Percentiles rank a stretch among this genome's conserved stretches.
Evolutionary conservation across 2,329 filamentous ascomycete species (phyloP).

Genomic region (Metarhizium album): DNA sequence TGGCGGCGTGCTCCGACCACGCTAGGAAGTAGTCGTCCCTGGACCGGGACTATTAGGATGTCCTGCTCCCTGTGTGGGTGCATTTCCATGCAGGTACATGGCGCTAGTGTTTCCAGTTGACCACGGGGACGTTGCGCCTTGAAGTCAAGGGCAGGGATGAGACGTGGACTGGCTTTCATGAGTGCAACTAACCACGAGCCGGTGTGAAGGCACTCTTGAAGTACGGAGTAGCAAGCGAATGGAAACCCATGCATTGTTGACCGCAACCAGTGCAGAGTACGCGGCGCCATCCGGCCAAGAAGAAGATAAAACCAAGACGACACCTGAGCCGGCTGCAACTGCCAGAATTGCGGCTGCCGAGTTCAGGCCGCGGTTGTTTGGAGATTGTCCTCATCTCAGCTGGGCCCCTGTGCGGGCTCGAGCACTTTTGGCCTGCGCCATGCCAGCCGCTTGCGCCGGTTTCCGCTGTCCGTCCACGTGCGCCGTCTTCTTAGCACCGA

Average conservation of each 20-base stretch:
- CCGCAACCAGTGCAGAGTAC: no score
- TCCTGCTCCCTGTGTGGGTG: slow-evolving; percentile 2
- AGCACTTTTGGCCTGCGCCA: not conserved
- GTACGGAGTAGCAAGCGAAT: no score
- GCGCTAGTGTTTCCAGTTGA: slow-evolving; percentile 25
- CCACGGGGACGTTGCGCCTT: slow-evolving; percentile 4
- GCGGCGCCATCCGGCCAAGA: no score
- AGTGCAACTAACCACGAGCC: not conserved
- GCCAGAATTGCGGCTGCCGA: no score
- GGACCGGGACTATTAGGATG: not conserved
- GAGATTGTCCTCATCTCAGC: not conserved
- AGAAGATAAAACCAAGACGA: no score
- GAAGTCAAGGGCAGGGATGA: not conserved
- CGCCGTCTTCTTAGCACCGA: not conserved
- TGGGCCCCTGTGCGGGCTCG: not conserved
- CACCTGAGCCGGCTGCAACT: no score
- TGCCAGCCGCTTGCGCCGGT: not conserved
- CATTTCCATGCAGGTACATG: slow-evolving; percentile 18
- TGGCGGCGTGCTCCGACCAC: not conserved
- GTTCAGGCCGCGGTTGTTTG: no score
- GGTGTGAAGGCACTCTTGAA: no score
- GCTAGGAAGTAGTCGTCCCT: not conserved
- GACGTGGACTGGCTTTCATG: not conserved
- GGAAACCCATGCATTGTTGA: no score
- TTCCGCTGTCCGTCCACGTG: no score